phyloP scores from a whole-genome alignment of 2,329 filamentous ascomycete genomes.

The Fusarium coffeatum region DNA sequence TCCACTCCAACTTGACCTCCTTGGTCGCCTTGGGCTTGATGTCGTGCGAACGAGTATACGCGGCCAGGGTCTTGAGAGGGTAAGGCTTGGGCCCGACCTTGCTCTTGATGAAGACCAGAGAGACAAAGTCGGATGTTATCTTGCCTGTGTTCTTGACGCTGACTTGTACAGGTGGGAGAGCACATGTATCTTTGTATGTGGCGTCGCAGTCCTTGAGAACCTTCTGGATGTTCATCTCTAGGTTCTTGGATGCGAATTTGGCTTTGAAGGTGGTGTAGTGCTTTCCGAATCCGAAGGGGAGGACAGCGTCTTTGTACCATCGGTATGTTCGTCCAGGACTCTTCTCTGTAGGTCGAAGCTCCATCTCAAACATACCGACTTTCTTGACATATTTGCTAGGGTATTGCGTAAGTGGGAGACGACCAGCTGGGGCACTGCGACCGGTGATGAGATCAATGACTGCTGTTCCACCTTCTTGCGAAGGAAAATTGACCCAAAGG shows the following conservation, averaged over 20 bases:
- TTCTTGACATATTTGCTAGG: background rate
- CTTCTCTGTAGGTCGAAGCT: background rate
- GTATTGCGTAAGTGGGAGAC: background rate
- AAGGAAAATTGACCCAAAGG: conserved; percentile 17
- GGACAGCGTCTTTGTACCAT: background rate
- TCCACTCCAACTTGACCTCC: background rate
- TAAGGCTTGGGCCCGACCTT: conserved; percentile 7
- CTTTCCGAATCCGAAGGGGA: background rate
- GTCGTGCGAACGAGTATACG: background rate
- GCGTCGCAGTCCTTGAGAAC: background rate
- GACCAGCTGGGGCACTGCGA: background rate
- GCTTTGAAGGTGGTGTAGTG: conserved; percentile 19
- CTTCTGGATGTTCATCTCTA: conserved; percentile 1
- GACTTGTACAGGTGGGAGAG: background rate
- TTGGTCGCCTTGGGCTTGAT: background rate
- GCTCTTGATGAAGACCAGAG: background rate
- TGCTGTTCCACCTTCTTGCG: conserved; percentile 9
- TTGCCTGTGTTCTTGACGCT: conserved; percentile 4
- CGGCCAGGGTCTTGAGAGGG: conserved; percentile 3
- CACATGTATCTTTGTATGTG: background rate
- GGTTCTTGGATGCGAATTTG: background rate
- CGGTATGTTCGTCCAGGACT: conserved; percentile 9
- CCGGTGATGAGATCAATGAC: conserved; percentile 1
- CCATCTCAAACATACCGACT: conserved; percentile 5
- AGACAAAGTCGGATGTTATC: background rate